Evolutionary conservation across 140 eudicot species (phyloP), one percentile per base, ranked within the genome.

Genomic region (Cichorium intybus): DNA sequence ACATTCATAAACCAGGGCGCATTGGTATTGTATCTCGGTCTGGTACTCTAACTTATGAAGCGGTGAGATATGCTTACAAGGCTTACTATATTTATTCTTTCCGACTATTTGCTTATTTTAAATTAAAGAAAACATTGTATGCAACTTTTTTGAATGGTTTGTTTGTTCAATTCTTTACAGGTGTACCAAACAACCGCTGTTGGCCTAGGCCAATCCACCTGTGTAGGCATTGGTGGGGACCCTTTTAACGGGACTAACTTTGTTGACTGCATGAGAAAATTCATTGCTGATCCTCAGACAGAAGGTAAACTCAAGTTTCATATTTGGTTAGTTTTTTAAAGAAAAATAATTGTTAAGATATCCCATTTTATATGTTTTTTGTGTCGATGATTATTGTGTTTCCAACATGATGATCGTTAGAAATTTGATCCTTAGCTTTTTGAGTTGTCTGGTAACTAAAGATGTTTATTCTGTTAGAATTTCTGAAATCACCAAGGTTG

Each of bases 191-290:
- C 99, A 24, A 93, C 97, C 23, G 90, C 85, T 27, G 99, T 93
- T 41, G 99, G 99, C 45, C 84, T 93, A 68, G 99, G 99, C 47
- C 99, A 93, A 65, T 93, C 99, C 29, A 93, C 99, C 3, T 86
- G 95, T 74, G 99, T 93, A 43, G 99, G 99, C 34, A 89, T 93
- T 54, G 99, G 99, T 73, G 99, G 99, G 47, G 99, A 93, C 75
- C 99, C 96, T 75, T 92, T 92, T 74, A 92, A 92, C 56, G 99
- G 99, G 23, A 92, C 99, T 52, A 92, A 92, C 78, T 92, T 88
- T 69, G 97, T 88, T 77, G 99, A 92, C 75, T 88, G 97, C 86
- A 53, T 92, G 75, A 85, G 72, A 61, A 92, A 88, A 66, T 88
- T 92, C 84, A 79, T 92, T 62, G 83, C 81, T 78, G 99, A 92